Evolutionary conservation across 495 filamentous ascomycete species (phyloP), one percentile per base, ranked within the genome.

Genomic region (Daldinia concentrica): DNA sequence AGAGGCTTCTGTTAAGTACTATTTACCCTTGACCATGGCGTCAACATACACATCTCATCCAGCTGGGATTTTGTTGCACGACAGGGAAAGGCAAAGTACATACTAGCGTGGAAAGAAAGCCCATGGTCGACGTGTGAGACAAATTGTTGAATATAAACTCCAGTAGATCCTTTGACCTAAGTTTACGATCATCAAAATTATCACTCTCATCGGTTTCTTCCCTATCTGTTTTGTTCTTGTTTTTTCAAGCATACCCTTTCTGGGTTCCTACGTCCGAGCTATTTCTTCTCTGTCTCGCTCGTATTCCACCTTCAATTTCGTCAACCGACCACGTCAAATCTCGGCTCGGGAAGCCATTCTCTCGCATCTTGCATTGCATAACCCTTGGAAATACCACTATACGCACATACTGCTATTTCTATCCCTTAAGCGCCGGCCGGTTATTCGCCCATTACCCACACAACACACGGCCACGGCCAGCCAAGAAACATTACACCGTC

Each of bases 341-440:
- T 78, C 71, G 76, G 76, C 74, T 78, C 73, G 61, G 74, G 71
- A 74, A 72, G 65, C 67, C 68, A 58, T 56, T 62, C 69, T 45
- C 65, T 72, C 52, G 64, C 68, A 72, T 76, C 70, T 72, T 69
- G 67, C 75, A 69, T 73, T 61, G 48, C 56, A 62, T 56, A 66
- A 66, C 58, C 62, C 58, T 54, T 56, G 6, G 22, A 50, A 62
- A 70, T 68, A 72, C 70, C n/a, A 64, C 51, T 68, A 45, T 34
- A 72, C 60, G 27, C 66, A 63, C 52, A 64, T 66, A 69, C 62
- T 65, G 17, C 58, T 43, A 55, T 65, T 77, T 67, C 72, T 39
- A 67, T 72, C 62, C 66, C 66, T 68, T 78, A 78, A 78, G 76
- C 76, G 76, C 76, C 69, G 71, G 41, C 60, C 69, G 63, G 62